Percentiles rank a stretch among this genome's conserved stretches.
Evolutionary conservation across 78 protist genomes (phyloP).

Genomic region (Cavenderia fasciculata): DNA sequence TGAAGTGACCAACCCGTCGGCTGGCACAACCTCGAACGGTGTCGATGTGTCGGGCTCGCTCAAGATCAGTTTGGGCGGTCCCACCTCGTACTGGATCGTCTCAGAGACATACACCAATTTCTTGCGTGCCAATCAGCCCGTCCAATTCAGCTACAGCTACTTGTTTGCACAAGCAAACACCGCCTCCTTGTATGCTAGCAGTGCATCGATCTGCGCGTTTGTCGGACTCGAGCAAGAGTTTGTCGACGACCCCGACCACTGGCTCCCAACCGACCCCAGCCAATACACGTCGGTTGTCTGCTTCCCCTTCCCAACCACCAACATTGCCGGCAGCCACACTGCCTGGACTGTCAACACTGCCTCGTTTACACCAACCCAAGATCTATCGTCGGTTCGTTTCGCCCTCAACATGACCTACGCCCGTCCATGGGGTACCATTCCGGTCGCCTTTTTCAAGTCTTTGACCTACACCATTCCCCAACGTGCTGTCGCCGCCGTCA

Average conservation of each 20-base stretch:
- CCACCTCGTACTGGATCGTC: background rate
- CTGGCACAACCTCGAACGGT: background rate
- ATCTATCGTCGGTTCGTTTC: background rate
- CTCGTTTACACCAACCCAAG: background rate
- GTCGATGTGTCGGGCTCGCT: background rate
- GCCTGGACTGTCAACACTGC: background rate
- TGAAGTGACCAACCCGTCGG: background rate
- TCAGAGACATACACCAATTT: background rate
- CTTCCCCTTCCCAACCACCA: background rate
- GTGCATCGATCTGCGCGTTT: background rate
- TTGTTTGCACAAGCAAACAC: slow-evolving; percentile 2
- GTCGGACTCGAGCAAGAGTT: background rate
- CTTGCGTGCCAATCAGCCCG: background rate
- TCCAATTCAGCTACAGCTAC: background rate
- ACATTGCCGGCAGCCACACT: background rate
- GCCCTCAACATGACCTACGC: background rate
- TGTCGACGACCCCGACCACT: too few species aligned
- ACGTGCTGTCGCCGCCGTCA: background rate
- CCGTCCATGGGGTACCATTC: background rate
- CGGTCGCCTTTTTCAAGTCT: background rate
- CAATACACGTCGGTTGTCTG: background rate
- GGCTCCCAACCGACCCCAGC: background rate
- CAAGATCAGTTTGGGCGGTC: background rate
- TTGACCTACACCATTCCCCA: background rate
- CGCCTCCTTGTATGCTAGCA: background rate